Evolutionary conservation across 78 protist genomes (phyloP).

Genomic region (Pigoraptor vietnamica): DNA sequence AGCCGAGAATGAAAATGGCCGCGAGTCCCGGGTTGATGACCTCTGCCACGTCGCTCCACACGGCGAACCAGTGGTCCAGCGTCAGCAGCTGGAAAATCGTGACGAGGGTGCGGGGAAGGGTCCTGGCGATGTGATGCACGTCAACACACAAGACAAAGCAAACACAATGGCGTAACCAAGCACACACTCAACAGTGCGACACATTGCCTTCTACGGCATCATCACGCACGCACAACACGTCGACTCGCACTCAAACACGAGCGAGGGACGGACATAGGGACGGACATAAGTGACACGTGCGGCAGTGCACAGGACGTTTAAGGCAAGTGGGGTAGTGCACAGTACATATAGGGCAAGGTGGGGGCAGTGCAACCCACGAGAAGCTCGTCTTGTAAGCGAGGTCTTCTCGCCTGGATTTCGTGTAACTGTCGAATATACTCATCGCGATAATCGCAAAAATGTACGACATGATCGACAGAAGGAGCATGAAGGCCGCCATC

Average conservation of each 20-base stretch:
- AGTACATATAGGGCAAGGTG: neutral
- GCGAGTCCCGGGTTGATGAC: neutral
- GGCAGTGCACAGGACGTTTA: too few relatives aligned
- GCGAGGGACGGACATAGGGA: too few relatives aligned
- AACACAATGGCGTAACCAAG: too few relatives aligned
- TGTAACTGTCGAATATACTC: neutral
- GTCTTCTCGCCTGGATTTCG: neutral
- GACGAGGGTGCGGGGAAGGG: neutral
- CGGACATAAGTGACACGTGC: too few relatives aligned
- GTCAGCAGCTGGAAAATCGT: neutral
- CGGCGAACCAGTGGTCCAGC: neutral
- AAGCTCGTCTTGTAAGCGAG: neutral
- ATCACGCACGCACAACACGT: too few relatives aligned
- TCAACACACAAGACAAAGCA: too few relatives aligned
- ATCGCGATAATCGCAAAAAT: neutral
- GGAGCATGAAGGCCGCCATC: neutral
- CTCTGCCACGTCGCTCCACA: neutral
- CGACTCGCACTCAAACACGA: too few relatives aligned
- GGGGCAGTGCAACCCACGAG: neutral
- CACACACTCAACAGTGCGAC: too few relatives aligned
- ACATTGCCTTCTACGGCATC: too few relatives aligned
- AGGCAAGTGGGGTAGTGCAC: too few relatives aligned
- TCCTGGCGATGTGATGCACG: too few relatives aligned
- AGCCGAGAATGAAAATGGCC: neutral
- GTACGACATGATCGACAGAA: neutral